Conservation (phyloP, 2,329 filamentous ascomycete species). For the Zasmidium cellare region DNA sequence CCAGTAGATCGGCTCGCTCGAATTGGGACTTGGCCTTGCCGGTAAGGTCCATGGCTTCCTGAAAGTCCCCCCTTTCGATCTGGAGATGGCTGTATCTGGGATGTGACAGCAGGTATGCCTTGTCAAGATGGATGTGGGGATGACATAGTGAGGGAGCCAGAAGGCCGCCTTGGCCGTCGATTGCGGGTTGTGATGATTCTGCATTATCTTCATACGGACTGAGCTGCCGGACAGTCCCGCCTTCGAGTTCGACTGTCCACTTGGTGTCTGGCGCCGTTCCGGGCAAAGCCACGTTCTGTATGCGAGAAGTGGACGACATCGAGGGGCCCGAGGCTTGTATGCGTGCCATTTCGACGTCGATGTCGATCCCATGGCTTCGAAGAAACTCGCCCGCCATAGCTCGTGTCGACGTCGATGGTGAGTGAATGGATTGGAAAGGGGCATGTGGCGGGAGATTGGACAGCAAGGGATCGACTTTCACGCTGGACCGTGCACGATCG, state of each 20-base stretch:
- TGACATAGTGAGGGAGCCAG: slow-evolving; percentile 64
- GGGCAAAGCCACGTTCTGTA: slow-evolving; percentile 17
- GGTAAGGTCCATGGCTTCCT: slow-evolving; percentile 63
- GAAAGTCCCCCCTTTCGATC: slow-evolving; percentile 62
- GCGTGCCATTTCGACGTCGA: slow-evolving; percentile 35
- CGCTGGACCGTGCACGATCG: neutral
- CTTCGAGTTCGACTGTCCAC: slow-evolving; percentile 16
- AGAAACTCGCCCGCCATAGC: slow-evolving; percentile 34
- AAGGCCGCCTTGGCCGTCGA: slow-evolving; percentile 45
- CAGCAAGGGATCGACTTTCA: neutral
- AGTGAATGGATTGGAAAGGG: too few relatives aligned
- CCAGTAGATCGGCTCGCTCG: slow-evolving; percentile 61
- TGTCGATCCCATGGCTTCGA: slow-evolving; percentile 33
- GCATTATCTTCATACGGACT: neutral
- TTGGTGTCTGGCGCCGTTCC: slow-evolving; percentile 3
- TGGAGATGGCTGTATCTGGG: slow-evolving; percentile 61
- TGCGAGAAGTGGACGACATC: neutral
- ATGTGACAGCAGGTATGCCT: slow-evolving; percentile 61
- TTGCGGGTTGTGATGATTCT: slow-evolving; percentile 2
- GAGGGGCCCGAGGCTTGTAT: slow-evolving; percentile 22
- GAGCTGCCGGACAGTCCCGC: slow-evolving; percentile 4
- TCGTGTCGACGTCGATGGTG: neutral
- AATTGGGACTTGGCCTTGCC: slow-evolving; percentile 63
- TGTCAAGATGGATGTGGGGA: slow-evolving; percentile 72
- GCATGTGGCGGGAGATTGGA: too few relatives aligned